Conservation (phyloP, 495 filamentous ascomycete species). For the Aspergillus heteromorphus region DNA sequence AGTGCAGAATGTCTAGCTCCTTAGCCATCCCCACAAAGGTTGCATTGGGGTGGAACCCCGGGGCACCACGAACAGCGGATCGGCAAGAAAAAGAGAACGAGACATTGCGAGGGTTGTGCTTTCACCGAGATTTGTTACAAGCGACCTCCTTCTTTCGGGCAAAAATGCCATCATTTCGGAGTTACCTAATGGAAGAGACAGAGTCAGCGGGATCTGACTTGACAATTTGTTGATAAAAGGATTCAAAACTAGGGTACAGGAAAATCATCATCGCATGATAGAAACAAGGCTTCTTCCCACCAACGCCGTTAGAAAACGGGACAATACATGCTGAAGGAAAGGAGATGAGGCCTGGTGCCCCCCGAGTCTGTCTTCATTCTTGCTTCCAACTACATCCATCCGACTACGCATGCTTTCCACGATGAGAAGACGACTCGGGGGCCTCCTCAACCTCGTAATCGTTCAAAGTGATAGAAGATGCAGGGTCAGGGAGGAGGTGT, state of each 20-base stretch:
- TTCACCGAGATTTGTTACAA: conserved; percentile 20
- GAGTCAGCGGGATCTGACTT: conserved; percentile 33
- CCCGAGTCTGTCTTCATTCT: background rate
- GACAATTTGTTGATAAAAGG: conserved; percentile 10
- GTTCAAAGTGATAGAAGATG: conserved; percentile 25
- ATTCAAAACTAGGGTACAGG: conserved; percentile 20
- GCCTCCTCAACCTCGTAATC: conserved; percentile 41
- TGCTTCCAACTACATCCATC: background rate
- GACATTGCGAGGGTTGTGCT: conserved; percentile 21
- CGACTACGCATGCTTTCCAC: conserved; percentile 6
- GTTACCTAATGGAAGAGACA: conserved; percentile 22
- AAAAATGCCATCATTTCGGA: conserved; percentile 7
- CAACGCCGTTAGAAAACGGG: background rate
- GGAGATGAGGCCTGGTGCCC: background rate
- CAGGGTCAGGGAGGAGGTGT: conserved; percentile 22
- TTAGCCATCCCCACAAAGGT: conserved; percentile 70
- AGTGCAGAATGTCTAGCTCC: conserved; percentile 63
- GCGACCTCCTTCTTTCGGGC: conserved; percentile 22
- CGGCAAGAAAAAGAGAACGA: conserved; percentile 16
- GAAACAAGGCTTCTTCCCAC: background rate
- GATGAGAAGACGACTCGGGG: conserved; percentile 2
- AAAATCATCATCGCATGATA: background rate
- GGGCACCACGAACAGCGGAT: conserved; percentile 60
- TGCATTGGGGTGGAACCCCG: conserved; percentile 71
- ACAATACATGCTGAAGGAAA: background rate